These are phyloP conservation scores for Carex littledalei DNA, from an alignment of 176 grass and related monocot species.

Conservation along the genomic window DNA sequence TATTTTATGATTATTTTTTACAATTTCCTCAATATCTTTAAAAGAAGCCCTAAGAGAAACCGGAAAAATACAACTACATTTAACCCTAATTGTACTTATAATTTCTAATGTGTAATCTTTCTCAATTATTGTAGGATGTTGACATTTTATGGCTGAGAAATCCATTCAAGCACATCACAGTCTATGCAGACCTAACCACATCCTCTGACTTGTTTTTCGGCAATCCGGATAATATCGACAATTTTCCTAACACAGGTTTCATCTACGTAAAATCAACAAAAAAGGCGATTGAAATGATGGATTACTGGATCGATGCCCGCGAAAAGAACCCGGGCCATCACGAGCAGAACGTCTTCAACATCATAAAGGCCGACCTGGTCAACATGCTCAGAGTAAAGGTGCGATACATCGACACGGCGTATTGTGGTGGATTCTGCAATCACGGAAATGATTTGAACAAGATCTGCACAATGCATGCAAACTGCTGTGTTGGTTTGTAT, in stretches of 20 bases:
- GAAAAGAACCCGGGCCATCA: slow-evolving; percentile 24
- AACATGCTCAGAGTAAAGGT: slow-evolving; percentile 27
- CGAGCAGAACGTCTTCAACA: slow-evolving; percentile 76
- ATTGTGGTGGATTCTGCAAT: slow-evolving; percentile 57
- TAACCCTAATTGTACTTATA: neutral
- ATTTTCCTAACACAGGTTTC: slow-evolving; percentile 74
- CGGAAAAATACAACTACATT: neutral
- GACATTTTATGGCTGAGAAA: slow-evolving; percentile 73
- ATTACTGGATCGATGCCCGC: slow-evolving; percentile 36
- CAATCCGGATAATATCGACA: slow-evolving; percentile 29
- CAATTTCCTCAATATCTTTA: neutral
- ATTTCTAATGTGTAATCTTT: neutral
- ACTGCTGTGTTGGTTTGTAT: slow-evolving; percentile 53
- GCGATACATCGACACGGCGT: slow-evolving; percentile 37
- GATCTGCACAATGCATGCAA: slow-evolving; percentile 85
- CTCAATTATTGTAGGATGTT: slow-evolving; percentile 42
- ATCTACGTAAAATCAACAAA: slow-evolving; percentile 40
- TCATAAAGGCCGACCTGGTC: slow-evolving; percentile 48
- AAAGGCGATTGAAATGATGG: slow-evolving; percentile 44
- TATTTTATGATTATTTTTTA: neutral
- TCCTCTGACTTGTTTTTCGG: slow-evolving; percentile 55
- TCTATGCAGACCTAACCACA: slow-evolving; percentile 56
- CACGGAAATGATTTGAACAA: slow-evolving; percentile 44
- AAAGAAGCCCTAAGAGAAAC: neutral
- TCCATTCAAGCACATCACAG: slow-evolving; percentile 56